Conservation (phyloP, 495 filamentous ascomycete species). For the Hypoxylon subgilvum region DNA sequence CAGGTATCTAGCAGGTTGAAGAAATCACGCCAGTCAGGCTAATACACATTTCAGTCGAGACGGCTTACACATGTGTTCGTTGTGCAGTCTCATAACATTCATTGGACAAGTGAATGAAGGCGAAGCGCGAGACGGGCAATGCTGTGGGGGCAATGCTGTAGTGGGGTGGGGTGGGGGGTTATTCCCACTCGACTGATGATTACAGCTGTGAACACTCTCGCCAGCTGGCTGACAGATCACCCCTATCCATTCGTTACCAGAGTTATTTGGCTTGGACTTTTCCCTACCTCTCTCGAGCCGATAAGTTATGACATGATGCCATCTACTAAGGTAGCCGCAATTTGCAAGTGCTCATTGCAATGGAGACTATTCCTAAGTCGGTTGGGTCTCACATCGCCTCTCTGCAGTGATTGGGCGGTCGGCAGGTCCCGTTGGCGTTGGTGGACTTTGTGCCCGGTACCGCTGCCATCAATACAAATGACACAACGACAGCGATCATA, state of each 20-base stretch:
- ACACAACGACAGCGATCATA: neutral
- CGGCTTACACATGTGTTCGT: neutral
- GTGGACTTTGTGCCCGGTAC: too few species aligned
- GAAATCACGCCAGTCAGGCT: neutral
- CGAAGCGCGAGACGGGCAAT: neutral
- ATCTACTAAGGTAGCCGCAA: too few species aligned
- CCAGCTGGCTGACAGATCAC: conserved; percentile 1
- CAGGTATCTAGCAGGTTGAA: neutral
- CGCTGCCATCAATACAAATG: too few species aligned
- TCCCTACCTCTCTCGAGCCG: too few species aligned
- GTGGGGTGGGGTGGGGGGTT: neutral
- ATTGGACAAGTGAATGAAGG: neutral
- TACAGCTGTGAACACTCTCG: conserved; percentile 3
- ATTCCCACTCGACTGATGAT: neutral
- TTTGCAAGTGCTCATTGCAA: too few species aligned
- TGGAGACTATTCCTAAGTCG: too few species aligned
- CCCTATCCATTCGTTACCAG: too few species aligned
- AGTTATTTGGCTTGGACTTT: too few species aligned
- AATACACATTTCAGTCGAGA: neutral
- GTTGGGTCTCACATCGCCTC: too few species aligned
- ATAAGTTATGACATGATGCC: too few species aligned
- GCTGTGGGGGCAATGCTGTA: neutral
- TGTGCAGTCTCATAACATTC: neutral
- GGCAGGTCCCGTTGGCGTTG: too few species aligned
- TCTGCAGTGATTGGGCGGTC: too few species aligned